Conservation (phyloP, 2,329 filamentous ascomycete species). For the Nigrograna mackinnonii region DNA sequence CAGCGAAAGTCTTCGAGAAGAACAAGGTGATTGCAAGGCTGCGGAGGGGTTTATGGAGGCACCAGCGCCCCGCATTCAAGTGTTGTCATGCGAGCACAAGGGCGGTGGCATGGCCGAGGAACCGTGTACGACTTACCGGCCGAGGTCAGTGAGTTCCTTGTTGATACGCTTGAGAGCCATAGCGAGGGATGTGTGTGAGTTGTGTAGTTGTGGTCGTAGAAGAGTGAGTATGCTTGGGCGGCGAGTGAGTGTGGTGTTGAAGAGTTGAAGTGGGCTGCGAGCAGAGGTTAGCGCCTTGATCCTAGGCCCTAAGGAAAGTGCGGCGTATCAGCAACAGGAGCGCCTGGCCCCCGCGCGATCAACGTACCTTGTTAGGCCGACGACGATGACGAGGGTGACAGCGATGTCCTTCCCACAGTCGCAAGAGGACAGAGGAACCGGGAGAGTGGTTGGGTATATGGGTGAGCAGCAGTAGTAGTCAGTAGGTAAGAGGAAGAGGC, state of each 20-base stretch:
- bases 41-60: conserved; percentile 15
- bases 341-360: conserved; percentile 15
- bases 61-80: conserved; percentile 34
- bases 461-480: conserved; percentile 5
- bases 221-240: conserved; percentile 10
- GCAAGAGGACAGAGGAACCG: too few relatives aligned
- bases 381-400: not conserved
- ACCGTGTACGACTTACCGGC: conserved; percentile 63
- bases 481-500: conserved; percentile 8
- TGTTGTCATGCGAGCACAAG: conserved; percentile 43
- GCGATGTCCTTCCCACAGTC: too few relatives aligned
- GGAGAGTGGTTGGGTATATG: conserved; percentile 4
- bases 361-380: conserved; percentile 6
- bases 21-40: conserved; percentile 10
- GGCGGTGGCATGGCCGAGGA: conserved; percentile 18
- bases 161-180: conserved; percentile 96
- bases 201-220: conserved; percentile 4
- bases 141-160: conserved; percentile 89
- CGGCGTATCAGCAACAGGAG: conserved; percentile 35
- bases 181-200: conserved; percentile 21
- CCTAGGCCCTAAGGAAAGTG: conserved; percentile 28
- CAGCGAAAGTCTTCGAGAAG: conserved; percentile 26
- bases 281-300: conserved; percentile 35
- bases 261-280: conserved; percentile 39
- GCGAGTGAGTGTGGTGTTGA: conserved; percentile 31